Evolutionary conservation across 257 asterid genomes (phyloP).

Genomic region (Forsythia suspensa): DNA sequence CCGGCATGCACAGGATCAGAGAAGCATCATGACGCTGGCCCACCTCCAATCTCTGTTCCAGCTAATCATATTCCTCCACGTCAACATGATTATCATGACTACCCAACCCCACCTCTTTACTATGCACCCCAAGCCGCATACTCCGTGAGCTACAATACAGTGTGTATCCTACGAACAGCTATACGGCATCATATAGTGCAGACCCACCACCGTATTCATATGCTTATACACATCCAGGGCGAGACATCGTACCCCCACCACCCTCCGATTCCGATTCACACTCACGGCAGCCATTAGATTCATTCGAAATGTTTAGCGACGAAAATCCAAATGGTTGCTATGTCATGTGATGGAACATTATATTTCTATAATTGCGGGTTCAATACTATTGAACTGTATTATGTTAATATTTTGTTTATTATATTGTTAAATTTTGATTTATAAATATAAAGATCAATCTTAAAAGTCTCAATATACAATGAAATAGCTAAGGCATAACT

Average conservation of each 20-base stretch:
- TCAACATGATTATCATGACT: conserved; percentile 22
- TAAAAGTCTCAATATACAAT: background rate
- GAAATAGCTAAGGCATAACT: too few relatives aligned
- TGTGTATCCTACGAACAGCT: conserved; percentile 46
- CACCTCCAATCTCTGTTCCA: conserved; percentile 7
- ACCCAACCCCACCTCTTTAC: conserved; percentile 25
- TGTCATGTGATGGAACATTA: conserved; percentile 35
- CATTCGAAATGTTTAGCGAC: conserved; percentile 76
- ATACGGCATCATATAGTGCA: conserved; percentile 55
- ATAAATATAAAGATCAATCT: too few relatives aligned
- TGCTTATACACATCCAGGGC: conserved; percentile 39
- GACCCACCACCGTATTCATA: conserved; percentile 50
- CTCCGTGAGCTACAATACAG: conserved; percentile 64
- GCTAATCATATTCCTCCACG: conserved; percentile 46
- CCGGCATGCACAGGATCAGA: conserved; percentile 31
- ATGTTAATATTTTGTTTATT: too few relatives aligned
- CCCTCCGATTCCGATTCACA: conserved; percentile 38
- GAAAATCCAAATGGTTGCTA: conserved; percentile 79
- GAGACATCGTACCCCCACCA: conserved; percentile 30
- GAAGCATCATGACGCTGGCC: conserved; percentile 26
- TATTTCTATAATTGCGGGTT: too few relatives aligned
- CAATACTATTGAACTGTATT: too few relatives aligned
- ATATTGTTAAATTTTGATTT: too few relatives aligned
- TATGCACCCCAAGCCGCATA: conserved; percentile 36
- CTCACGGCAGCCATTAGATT: conserved; percentile 64